Evolutionary conservation across 495 filamentous ascomycete genomes (phyloP), one percentile per base, ranked within the genome.

Genomic region (Neurospora sp.): DNA sequence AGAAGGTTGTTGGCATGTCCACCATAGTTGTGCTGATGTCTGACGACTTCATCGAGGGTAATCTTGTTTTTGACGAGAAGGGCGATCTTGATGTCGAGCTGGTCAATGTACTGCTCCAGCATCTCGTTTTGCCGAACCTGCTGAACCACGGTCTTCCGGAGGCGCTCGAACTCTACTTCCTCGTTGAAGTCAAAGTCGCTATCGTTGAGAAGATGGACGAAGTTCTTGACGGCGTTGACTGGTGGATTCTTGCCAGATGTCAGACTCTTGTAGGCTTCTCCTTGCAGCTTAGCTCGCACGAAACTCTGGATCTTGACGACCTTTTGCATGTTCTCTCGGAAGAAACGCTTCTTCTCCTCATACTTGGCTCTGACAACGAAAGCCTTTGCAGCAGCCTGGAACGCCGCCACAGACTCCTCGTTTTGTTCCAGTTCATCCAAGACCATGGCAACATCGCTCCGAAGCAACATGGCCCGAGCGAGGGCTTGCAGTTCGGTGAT

Each of bases 41-140:
- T 95, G 66, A 98, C 92, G 62, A 99, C 94, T 85, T 99, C 96
- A 79, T 99, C 96, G 1, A 98, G 87, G 0, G 96, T 98, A 79
- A 99, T 99, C 83, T 98, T 99, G 84, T 98, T 98, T 85, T 98
- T 98, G 74, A 98, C 96, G 18, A 99, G 88, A 6, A 99, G 88
- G 14, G 95, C 96, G 78, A 99, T 99, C 83, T 99, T 99, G 86
- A 98, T 97, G 78, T 98, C 96, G 54, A 99, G 87, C 77, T 98
- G 95, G 77, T 96, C 94, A 77, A 99, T 97, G 77, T 98, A 98
- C 78, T 97, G 93, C 82, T 99, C 96, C 27, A 96, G 91, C 85
- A 97, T 88, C 80, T 99, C 96, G 76, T 98, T 98, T 76, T 97
- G 95, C 16, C 96, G 91, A 11, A 98, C 95, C 80, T 97, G 94